Evolutionary conservation across 768 basidiomycete genomes (phyloP).

Genomic region (Phallus indusiatus): DNA sequence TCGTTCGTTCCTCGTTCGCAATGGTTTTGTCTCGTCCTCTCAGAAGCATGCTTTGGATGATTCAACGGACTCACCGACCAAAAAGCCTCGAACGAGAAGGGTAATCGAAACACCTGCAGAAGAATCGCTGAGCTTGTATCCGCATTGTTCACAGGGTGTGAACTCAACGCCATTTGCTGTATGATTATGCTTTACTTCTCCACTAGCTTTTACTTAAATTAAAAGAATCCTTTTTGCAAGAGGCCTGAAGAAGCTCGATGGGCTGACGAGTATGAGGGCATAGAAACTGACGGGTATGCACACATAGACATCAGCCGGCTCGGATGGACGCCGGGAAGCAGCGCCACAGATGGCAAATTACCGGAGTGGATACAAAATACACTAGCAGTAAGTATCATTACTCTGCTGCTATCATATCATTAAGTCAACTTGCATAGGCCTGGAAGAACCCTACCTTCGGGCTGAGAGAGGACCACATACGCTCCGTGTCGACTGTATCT

Average conservation of each 20-base stretch:
- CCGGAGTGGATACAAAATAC: slow-evolving; percentile 52
- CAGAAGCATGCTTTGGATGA: slow-evolving; percentile 5
- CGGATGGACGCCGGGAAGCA: slow-evolving; percentile 13
- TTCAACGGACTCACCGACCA: slow-evolving; percentile 32
- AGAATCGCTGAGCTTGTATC: too few species aligned
- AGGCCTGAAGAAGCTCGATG: slow-evolving; percentile 33
- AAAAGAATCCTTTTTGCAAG: slow-evolving; percentile 2
- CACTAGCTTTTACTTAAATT: background rate
- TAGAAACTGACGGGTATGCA: slow-evolving; percentile 2
- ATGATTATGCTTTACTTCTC: background rate
- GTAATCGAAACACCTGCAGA: too few species aligned
- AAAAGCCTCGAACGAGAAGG: slow-evolving; percentile 34
- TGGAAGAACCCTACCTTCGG: slow-evolving; percentile 35
- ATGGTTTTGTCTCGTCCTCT: slow-evolving; percentile 42
- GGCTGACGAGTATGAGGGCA: slow-evolving; percentile 36
- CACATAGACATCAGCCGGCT: slow-evolving; percentile 9
- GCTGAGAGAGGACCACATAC: slow-evolving; percentile 38
- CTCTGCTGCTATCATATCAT: background rate
- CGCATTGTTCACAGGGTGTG: too few species aligned
- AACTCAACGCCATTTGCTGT: background rate
- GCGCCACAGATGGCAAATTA: slow-evolving; percentile 19
- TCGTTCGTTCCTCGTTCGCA: slow-evolving; percentile 50
- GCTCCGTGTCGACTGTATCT: slow-evolving; percentile 17
- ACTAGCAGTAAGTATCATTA: background rate
- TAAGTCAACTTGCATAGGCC: slow-evolving; percentile 5